Conservation (phyloP, 495 filamentous ascomycete species). For the Copromyces sp. region DNA sequence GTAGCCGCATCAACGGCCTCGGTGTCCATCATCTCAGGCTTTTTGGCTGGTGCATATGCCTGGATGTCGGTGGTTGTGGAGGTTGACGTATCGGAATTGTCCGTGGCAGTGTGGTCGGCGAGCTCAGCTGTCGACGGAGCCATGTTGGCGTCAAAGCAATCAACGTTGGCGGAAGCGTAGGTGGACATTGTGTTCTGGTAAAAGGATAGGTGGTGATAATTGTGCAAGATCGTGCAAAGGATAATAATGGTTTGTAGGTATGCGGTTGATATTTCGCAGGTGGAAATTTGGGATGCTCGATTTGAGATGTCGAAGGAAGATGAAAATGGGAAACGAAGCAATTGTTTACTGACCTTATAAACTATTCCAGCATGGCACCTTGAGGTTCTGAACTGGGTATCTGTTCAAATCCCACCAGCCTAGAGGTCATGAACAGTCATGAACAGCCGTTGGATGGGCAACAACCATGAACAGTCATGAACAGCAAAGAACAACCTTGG, state of each 20-base stretch:
- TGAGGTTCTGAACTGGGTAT: not conserved
- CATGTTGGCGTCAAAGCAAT: not conserved
- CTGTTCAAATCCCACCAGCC: not conserved
- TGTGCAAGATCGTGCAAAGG: not conserved
- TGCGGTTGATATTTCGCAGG: not conserved
- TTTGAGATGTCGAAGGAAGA: not conserved
- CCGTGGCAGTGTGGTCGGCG: not conserved
- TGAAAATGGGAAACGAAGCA: not conserved
- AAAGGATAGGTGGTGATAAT: not conserved
- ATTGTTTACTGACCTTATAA: not conserved
- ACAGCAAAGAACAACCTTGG: not conserved
- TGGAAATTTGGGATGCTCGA: not conserved
- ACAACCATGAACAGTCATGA: not conserved
- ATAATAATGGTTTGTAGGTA: rapidly evolving
- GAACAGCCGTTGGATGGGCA: not conserved
- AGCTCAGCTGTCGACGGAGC: not conserved
- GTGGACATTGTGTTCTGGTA: not conserved
- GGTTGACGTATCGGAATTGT: not conserved
- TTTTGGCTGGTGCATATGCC: not conserved
- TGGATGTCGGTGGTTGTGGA: not conserved
- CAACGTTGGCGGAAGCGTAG: not conserved
- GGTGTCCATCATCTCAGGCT: not conserved
- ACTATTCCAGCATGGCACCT: not conserved
- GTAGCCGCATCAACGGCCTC: not conserved
- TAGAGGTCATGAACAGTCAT: not conserved